Evolutionary conservation across 768 basidiomycete genomes (phyloP), one percentile per base, ranked within the genome.

Genomic region (Mycena olivaceomarginata): DNA sequence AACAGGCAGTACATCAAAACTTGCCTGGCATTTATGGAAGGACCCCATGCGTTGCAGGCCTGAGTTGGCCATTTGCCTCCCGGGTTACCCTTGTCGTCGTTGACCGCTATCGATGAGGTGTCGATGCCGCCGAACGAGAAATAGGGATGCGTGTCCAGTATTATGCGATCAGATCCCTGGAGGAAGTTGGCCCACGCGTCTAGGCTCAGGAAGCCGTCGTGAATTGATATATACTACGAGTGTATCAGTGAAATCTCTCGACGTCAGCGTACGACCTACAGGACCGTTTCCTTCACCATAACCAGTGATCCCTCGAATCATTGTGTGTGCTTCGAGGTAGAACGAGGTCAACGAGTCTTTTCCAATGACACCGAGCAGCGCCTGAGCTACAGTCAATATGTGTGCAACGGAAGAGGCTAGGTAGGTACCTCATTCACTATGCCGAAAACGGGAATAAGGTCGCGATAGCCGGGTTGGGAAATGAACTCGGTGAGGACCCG

Each of bases 401-500:
- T 85, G 86, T 4, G 87, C 86, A 11, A 87, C 87, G 59, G 88
- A 13, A 1, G 64, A 67, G 6, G 86, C 85, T 7, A 80, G 80
- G 70, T 88, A 74, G 43, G 89, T 12, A 93, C 88, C 83, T 95
- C 94, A 78, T 95, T 95, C 13, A 94, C 81, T 66, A 94, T 91
- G 25, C 92, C 92, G 79, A 93, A 92, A 70, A 92, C 83, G 15
- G 89, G 89, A 48, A 94, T 86, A 12, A 96, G 88, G 68, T 91
- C 85, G 70, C 85, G 84, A 85, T 94, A 94, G 78, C 92, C 88
- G 79, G 93, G 91, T 83, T 96, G 95, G 4, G 92, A 91, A 83
- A 98, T 93, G 87, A 98, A 98, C 85, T 95, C 94, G 63, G 92
- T 90, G 78, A 95, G 85, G 46, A 93, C 89, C 37, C 96, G 91